Percentiles rank a stretch among this genome's conserved stretches.
phyloP scores from a whole-genome alignment of 1,139 yeast species.

The Casaregolazyma suthepensis region DNA sequence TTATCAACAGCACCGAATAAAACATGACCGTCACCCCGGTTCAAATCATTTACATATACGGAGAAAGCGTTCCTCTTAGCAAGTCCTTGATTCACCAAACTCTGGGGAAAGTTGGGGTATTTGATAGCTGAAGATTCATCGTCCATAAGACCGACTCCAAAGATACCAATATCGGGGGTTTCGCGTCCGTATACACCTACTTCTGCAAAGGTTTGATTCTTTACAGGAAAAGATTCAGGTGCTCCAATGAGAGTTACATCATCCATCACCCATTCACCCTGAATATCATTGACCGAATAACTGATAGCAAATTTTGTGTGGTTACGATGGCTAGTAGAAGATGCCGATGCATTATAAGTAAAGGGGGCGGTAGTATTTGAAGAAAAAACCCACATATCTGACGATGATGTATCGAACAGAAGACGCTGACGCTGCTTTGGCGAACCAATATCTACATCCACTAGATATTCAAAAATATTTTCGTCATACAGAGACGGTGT shows the following conservation, averaged over 20 bases:
- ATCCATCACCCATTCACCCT: conserved; percentile 49
- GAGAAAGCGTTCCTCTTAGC: conserved; percentile 44
- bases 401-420: conserved; percentile 55
- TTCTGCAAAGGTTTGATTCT: conserved; percentile 6
- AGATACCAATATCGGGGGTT: not conserved
- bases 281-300: conserved; percentile 25
- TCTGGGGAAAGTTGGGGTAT: conserved; percentile 22
- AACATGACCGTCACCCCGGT: conserved; percentile 34
- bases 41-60: conserved; percentile 20
- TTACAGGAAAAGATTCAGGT: conserved; percentile 32
- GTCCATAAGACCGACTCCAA: conserved; percentile 21
- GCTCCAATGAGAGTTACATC: conserved; percentile 38
- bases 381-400: conserved; percentile 55
- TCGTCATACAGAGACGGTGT: not conserved
- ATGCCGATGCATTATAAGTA: not conserved
- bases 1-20: conserved; percentile 47
- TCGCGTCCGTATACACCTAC: conserved; percentile 22
- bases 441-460: conserved; percentile 23
- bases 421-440: conserved; percentile 24
- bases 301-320: conserved; percentile 20
- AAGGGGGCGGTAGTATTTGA: not conserved
- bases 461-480: not conserved
- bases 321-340: conserved; percentile 18
- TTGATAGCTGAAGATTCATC: conserved; percentile 19
- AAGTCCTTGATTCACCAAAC: conserved; percentile 33